Evolutionary conservation across 495 filamentous ascomycete genomes (phyloP), one percentile per base, ranked within the genome.

Genomic region (Chaetomium tenue): DNA sequence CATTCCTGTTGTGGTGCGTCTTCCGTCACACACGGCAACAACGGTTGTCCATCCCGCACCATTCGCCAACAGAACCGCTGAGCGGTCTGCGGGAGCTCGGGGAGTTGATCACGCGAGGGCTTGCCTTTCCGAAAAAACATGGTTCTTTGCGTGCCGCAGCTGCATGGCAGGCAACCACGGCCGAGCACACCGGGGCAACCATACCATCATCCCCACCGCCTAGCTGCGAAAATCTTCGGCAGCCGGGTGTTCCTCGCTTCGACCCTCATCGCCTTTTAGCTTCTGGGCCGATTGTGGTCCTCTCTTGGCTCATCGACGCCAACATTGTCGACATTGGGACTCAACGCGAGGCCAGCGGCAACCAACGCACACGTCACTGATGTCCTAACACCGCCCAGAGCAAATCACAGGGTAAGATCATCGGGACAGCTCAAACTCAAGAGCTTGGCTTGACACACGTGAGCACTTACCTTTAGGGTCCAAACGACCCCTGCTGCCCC

Each of bases 71-170:
- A 4, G 16, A 18, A 44, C 40, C 13, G 13, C 13, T 22, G 47
- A 23, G 50, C 23, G 48, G 22, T 13, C 22, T 13, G 48, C 48
- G 48, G 53, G 12, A 12, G 30, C 12, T 57, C 54, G 33, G 54
- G 18, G n/a, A 20, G 22, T 57, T 57, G 54, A 57, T 57, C 54
- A 57, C 54, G 54, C 54, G 54, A 57, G 33, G 8, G n/a, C 54
- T 5, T 57, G 20, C 54, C 52, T 55, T 30, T 55, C 39, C 52
- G 40, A 44, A 55, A 6, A 7, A 28, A 37, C 28, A 55, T 37
- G 52, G 52, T 39, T 52, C 16, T 7, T 52, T 23, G 5, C 11
- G 1, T 3, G 5, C 44, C 6, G 44, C n/a, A 47, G 44, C 44
- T n/a, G 44, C 18, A 8, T 47, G 16, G n/a, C 44, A 52, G 12